Base-by-base conservation (phyloP, 2,329 filamentous ascomycete species). In the Diaporthe australafricana region DNA sequence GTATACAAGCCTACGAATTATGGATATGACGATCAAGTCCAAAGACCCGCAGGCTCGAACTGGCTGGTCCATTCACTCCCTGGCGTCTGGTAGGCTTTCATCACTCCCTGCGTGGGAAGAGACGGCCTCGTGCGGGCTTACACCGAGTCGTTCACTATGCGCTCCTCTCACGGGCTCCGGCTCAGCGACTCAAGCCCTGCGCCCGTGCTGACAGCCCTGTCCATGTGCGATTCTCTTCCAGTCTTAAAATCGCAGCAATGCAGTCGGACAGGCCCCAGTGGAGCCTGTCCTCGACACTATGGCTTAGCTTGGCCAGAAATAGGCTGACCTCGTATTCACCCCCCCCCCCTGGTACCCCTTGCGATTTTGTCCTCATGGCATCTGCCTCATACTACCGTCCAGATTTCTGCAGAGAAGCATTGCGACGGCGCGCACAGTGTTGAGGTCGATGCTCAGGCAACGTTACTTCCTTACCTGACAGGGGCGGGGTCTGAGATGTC, bases 281-380 rank as follows among this genome's bases (percentile, higher is more conserved):
- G 60, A 65, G 60, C 30, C 27, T 20, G 20, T 1, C n/a, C 17
- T 65, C 16, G 47, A 50, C 20, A 38, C 60, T 65, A 65, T n/a
- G 32, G 27, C n/a, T 35, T 20, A 16, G 60, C 42, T 42, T 65
- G 22, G 57, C 27, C 57, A 63, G 57, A 48, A 63, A 48, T 30
- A 63, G 57, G 57, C 30, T 20, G 27, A 48, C 42, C 57, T 63
- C 57, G 57, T 63, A 63, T 63, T 48, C 42, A 25, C 35, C 42
- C 9, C 9, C 42, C 20, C 30, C 7, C 8, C 16, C 38, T 40
- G 9, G 22, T 25, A 5, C 27, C 27, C 57, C 12, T 47, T 25
- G 16, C 27, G 12, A 48, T 11, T 48, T 2, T 48, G 20, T 22
- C n/a, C 30, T 22, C n/a, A 11, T 27, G 16, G 42, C 8, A 17